Evolutionary conservation across 2,329 filamentous ascomycete genomes (phyloP), one percentile per base, ranked within the genome.

Genomic region (Talaromyces piceae): DNA sequence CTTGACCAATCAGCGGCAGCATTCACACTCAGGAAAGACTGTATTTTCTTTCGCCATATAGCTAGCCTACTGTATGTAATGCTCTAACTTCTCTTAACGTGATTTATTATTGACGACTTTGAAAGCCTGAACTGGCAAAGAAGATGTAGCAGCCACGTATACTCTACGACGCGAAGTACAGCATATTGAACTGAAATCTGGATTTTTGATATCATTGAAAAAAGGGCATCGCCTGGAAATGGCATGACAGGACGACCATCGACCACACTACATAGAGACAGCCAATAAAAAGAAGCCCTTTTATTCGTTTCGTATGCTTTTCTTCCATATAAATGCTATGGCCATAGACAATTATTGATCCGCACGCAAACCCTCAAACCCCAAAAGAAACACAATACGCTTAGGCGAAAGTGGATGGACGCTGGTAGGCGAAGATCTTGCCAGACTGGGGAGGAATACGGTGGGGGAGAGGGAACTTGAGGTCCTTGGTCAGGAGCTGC

Each of bases 391-490:
- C 64, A 63, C 60, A 53, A 33, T 64, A 66, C 77, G 72, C 81
- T 82, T 90, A 97, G 82, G 90, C 93, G 83, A 97, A 97, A 75
- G 93, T 98, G 70, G 88, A 88, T 70, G 93, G 93, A 78, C 93
- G 86, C 78, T 83, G 88, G 71, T 89, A 84, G 73, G 87, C 83
- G 81, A 95, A 98, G 74, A 97, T 73, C 84, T 86, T 87, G 80
- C 79, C 83, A 73, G 75, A 77, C 76, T 81, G 80, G 79, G 90
- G 91, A 79, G 85, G 81, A 71, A 91, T 78, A 70, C 94, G 93
- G 84, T 98, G 93, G 73, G 93, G 93, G 65, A 98, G 88, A 74
- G 93, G 93, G 88, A 98, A 98, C 77, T 87, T 88, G 76, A 98
- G 88, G 77, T 83, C 74, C 87, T 97, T 97, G 77, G 81, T 78